Evolutionary conservation across 805 yeast genomes (phyloP).

Genomic region (Wickerhamiella azymoides): DNA sequence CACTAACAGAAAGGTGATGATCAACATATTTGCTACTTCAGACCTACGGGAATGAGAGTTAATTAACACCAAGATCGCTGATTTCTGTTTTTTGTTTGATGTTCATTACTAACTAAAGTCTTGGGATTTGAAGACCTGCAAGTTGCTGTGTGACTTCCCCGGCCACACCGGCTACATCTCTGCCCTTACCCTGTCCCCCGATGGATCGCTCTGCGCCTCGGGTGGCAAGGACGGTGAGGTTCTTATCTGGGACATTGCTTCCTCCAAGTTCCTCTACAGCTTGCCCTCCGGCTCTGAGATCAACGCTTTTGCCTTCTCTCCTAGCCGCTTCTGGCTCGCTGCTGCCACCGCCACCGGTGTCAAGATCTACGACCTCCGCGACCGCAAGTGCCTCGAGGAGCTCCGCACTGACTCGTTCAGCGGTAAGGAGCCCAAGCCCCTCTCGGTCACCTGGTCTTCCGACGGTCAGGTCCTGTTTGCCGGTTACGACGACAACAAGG

Average conservation of each 20-base stretch:
- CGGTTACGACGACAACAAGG: constrained; percentile 98
- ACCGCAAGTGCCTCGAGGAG: constrained; percentile 87
- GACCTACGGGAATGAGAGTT: constrained; percentile 81
- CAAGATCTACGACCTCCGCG: constrained; percentile 96
- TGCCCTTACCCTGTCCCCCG: constrained; percentile 96
- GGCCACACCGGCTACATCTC: constrained; percentile 99
- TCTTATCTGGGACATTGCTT: constrained; percentile 94
- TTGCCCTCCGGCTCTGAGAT: constrained; percentile 92
- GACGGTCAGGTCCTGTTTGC: constrained; percentile 99
- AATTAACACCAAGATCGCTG: constrained; percentile 98
- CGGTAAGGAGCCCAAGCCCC: constrained; percentile 95
- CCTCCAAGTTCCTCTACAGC: constrained; percentile 78
- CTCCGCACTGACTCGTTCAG: constrained; percentile 93
- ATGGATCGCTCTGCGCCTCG: constrained; percentile 97
- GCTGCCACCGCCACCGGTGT: constrained; percentile 98
- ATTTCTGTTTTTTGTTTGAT: constrained; percentile 43
- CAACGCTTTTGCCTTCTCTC: constrained; percentile 97
- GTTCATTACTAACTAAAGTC: constrained; percentile 36
- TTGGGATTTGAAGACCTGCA: constrained; percentile 81
- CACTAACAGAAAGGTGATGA: constrained; percentile 47
- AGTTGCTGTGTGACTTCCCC: constrained; percentile 85
- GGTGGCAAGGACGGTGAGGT: constrained; percentile 99
- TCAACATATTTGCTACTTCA: constrained; percentile 97
- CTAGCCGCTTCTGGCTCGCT: constrained; percentile 99
- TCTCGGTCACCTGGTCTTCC: constrained; percentile 98